These are phyloP conservation scores for Neoboletus subvelutipes DNA, from an alignment of 768 basidiomycete species.

Conservation along the genomic window DNA sequence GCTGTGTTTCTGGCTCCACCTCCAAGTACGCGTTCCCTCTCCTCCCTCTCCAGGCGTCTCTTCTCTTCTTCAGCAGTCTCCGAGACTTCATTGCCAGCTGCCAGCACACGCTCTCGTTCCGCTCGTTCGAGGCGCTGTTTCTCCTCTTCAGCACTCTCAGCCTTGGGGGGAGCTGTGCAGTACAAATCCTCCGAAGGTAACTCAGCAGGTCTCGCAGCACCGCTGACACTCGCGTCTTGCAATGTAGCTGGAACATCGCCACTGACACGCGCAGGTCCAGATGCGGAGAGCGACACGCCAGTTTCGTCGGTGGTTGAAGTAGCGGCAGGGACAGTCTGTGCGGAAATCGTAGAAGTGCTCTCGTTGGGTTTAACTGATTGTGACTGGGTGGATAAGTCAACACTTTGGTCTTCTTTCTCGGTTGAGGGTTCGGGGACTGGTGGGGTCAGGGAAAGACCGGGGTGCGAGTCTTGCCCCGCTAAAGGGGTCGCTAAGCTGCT, in stretches of 20 bases:
- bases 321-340: slow-evolving; percentile 34
- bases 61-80: slow-evolving; percentile 67
- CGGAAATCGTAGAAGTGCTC: slow-evolving; percentile 20
- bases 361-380: slow-evolving; percentile 16
- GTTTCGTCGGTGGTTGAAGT: slow-evolving; percentile 39
- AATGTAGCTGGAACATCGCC: slow-evolving; percentile 31
- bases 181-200: slow-evolving; percentile 33
- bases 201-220: slow-evolving; percentile 24
- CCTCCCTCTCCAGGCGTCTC: slow-evolving; percentile 61
- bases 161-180: slow-evolving; percentile 27
- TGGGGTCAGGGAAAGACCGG: slow-evolving; percentile 44
- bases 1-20: slow-evolving; percentile 28
- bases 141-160: slow-evolving; percentile 62
- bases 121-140: slow-evolving; percentile 58
- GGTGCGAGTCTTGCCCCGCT: slow-evolving; percentile 26
- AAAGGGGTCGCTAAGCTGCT: slow-evolving; percentile 47
- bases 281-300: slow-evolving; percentile 63
- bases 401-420: slow-evolving; percentile 8
- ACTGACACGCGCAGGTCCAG: slow-evolving; percentile 64
- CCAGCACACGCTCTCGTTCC: slow-evolving; percentile 49
- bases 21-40: slow-evolving; percentile 53
- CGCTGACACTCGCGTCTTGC: neutral
- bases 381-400: slow-evolving; percentile 6
- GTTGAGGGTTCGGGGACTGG: slow-evolving; percentile 31
- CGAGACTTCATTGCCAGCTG: slow-evolving; percentile 20